Base-by-base conservation (phyloP, 768 basidiomycete species). In the Aureoboletus auriporus region DNA sequence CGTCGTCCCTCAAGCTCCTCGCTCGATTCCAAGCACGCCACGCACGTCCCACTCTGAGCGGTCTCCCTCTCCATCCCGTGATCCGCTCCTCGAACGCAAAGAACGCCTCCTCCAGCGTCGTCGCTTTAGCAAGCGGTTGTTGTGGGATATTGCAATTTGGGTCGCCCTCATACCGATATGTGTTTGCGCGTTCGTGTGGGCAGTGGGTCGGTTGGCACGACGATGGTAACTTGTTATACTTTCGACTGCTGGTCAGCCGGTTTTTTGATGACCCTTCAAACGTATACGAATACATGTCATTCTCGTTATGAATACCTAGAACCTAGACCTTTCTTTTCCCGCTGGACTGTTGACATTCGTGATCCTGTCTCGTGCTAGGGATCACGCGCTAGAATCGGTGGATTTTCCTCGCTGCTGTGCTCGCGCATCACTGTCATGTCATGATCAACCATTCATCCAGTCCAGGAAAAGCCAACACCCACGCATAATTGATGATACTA, bases 61-160 rank as follows among this genome's bases (percentile, higher is more conserved):
- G 12, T 58, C 57, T 34, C 57, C 52, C 16, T 67, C 52, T 34
- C 58, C 72, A 35, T 66, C 72, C 12, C 67, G 72, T 16, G 86
- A 89, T 60, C 83, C 87, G 48, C 79, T 97, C 17, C 70, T 97
- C 29, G 82, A 88, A 57, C 76, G 88, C 52, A 97, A 97, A 70
- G 93, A 97, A 67, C 74, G 81, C 39, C 82, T 83, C 36, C 69
- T 97, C 50, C 93, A 96, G 68, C 79, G 79, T 46, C 75, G 77
- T 39, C 79, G 92, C 56, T 75, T 84, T 38, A 79, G 80, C 34
- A 80, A 80, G 55, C 75, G 93, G 28, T 69, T 95, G 34, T 65
- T 84, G 13, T 93, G 91, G 88, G 90, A 94, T 65, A 60, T 89
- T n/a, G 82, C 84, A 13, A 83, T 88, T 20, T 93, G 89, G 82